Conservation (phyloP, 1,139 yeast species). For the Torulaspora globosa region DNA sequence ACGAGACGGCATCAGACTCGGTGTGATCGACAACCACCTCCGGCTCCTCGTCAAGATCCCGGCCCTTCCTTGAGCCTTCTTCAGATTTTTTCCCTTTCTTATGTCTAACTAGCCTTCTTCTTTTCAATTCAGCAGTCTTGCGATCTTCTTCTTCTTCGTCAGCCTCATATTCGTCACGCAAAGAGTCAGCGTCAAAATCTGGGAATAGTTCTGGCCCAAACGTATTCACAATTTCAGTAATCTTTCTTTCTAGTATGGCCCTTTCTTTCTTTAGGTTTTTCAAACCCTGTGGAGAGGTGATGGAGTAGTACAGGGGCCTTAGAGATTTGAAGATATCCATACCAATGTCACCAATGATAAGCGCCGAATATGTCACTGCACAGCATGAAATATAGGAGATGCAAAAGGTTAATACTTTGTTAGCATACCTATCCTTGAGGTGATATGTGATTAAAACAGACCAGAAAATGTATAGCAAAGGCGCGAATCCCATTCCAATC, state of each 20-base stretch:
- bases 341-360: constrained; percentile 71
- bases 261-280: constrained; percentile 49
- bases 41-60: constrained; percentile 15
- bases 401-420: constrained; percentile 33
- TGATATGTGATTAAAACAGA: constrained; percentile 58
- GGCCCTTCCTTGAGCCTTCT: constrained; percentile 4
- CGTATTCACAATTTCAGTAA: constrained; percentile 53
- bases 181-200: constrained; percentile 42
- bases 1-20: constrained; percentile 35
- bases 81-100: constrained; percentile 6
- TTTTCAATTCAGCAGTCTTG: constrained; percentile 32
- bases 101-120: constrained; percentile 28
- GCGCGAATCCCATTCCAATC: constrained; percentile 85
- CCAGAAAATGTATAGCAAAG: constrained; percentile 74
- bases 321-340: constrained; percentile 66
- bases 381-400: constrained; percentile 39
- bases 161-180: constrained; percentile 21
- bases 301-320: constrained; percentile 56
- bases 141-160: constrained; percentile 27
- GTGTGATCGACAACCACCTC: constrained; percentile 13
- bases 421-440: constrained; percentile 26
- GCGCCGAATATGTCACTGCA: constrained; percentile 63
- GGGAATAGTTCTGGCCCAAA: constrained; percentile 65
- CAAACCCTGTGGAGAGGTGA: constrained; percentile 47
- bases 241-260: constrained; percentile 47